A percentile compares a stretch with the other conserved stretches of the same genome.
phyloP scores from a whole-genome alignment of 2,329 filamentous ascomycete genomes.

The Aspergillus sp. region DNA sequence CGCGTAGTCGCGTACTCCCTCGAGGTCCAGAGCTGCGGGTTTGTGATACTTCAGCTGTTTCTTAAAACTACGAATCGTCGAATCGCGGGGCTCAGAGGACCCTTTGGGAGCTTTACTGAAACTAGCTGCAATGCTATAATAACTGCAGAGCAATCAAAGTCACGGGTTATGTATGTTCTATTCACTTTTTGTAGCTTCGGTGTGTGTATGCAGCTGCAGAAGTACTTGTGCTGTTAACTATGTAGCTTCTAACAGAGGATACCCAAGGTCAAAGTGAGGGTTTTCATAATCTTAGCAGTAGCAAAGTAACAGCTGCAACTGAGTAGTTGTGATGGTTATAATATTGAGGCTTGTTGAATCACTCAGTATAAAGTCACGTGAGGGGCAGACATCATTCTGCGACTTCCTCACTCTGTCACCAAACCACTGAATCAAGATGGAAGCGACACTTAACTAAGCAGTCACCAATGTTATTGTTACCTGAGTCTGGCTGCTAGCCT shows the following conservation, averaged over 20 bases:
- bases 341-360: no score
- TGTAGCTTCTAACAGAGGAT: background rate
- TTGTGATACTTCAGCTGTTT: background rate
- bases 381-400: conserved; percentile 6
- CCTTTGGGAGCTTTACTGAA: no score
- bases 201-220: no score
- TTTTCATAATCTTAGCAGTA: background rate
- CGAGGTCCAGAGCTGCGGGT: background rate
- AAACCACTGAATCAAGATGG: background rate
- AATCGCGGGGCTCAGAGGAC: no score
- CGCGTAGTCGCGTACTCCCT: conserved; percentile 1
- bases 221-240: no score
- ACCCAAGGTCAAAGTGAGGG: background rate
- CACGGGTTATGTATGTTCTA: no score
- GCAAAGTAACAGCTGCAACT: no score
- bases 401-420: conserved; percentile 6
- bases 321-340: no score
- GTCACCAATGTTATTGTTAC: background rate
- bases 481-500: background rate
- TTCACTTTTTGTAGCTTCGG: no score
- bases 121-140: no score
- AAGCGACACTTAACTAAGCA: background rate
- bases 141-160: no score
- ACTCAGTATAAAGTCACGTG: conserved; percentile 7
- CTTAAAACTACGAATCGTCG: no score